Conservation (phyloP, 1,284 basidiomycete genomes). For the Phenoliferia sp. region DNA sequence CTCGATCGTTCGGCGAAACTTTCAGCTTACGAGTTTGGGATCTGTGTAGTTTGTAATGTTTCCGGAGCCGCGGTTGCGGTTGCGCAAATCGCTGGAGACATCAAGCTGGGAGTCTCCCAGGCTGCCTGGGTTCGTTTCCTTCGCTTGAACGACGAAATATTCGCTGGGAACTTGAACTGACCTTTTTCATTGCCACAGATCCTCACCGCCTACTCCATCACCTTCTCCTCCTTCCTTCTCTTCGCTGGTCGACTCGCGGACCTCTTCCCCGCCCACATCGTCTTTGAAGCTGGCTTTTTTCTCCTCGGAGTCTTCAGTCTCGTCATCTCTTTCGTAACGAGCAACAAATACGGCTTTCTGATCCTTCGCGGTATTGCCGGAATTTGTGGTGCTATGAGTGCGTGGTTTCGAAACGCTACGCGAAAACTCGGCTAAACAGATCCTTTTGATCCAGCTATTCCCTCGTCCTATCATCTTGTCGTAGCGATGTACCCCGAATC, state of each 20-base stretch:
- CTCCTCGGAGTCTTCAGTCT: neutral
- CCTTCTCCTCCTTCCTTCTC: neutral
- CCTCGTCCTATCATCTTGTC: neutral
- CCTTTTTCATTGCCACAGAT: neutral
- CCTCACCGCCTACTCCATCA: neutral
- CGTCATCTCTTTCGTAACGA: neutral
- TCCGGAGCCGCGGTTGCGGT: neutral
- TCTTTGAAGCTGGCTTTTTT: neutral
- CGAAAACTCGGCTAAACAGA: neutral
- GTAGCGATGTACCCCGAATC: neutral
- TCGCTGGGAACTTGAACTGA: neutral
- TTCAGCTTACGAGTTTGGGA: too few relatives aligned
- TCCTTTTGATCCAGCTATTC: neutral
- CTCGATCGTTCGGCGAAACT: too few relatives aligned
- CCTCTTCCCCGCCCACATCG: neutral
- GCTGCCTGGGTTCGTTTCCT: neutral
- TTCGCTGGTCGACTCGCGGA: neutral
- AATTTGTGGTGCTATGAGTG: neutral
- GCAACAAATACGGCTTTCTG: neutral
- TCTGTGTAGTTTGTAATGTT: neutral
- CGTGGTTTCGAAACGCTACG: neutral
- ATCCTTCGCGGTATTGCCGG: neutral
- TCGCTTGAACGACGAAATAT: neutral
- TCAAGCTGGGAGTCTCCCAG: neutral
- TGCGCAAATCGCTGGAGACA: neutral